A percentile compares a stretch with the other conserved stretches of the same genome.
These are phyloP conservation scores for Saturnispora dispora DNA, from an alignment of 805 yeast genomes.

Conservation along the genomic window DNA sequence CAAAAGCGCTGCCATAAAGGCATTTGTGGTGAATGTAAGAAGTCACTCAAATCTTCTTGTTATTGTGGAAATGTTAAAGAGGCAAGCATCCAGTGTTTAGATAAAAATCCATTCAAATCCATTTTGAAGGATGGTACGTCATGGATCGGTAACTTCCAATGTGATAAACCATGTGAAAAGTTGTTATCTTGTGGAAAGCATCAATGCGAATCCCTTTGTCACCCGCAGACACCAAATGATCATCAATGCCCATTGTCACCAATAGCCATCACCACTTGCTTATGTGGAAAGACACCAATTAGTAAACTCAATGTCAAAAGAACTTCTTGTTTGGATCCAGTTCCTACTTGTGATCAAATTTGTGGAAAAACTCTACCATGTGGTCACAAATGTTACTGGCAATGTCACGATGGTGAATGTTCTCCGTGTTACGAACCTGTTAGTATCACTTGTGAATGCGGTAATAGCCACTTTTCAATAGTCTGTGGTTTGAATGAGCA, in stretches of 20 bases:
- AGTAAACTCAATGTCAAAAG: slow-evolving; percentile 32
- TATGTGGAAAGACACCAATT: slow-evolving; percentile 59
- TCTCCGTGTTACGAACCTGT: slow-evolving; percentile 52
- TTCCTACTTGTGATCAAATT: slow-evolving; percentile 60
- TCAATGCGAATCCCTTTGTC: slow-evolving; percentile 42
- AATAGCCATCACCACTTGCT: slow-evolving; percentile 50
- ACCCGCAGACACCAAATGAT: slow-evolving; percentile 31
- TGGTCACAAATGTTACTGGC: slow-evolving; percentile 61
- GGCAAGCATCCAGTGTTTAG: slow-evolving; percentile 34
- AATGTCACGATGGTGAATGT: slow-evolving; percentile 73
- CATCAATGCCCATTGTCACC: slow-evolving; percentile 60
- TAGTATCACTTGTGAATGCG: slow-evolving; percentile 55
- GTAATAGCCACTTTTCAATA: slow-evolving; percentile 43
- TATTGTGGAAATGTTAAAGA: slow-evolving; percentile 62
- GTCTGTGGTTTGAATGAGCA: slow-evolving; percentile 52
- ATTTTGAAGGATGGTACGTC: slow-evolving; percentile 10
- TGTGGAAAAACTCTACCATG: slow-evolving; percentile 62
- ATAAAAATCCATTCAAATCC: slow-evolving; percentile 31
- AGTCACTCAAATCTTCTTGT: slow-evolving; percentile 41
- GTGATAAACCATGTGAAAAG: slow-evolving; percentile 36
- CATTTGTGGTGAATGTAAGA: slow-evolving; percentile 67
- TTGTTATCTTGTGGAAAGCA: slow-evolving; percentile 59
- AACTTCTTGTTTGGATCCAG: slow-evolving; percentile 59
- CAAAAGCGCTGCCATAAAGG: slow-evolving; percentile 63
- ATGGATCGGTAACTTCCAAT: slow-evolving; percentile 47